These are phyloP conservation scores for Pseudogymnoascus sp. DNA, from an alignment of 2,329 filamentous ascomycete species.

Conservation along the genomic window DNA sequence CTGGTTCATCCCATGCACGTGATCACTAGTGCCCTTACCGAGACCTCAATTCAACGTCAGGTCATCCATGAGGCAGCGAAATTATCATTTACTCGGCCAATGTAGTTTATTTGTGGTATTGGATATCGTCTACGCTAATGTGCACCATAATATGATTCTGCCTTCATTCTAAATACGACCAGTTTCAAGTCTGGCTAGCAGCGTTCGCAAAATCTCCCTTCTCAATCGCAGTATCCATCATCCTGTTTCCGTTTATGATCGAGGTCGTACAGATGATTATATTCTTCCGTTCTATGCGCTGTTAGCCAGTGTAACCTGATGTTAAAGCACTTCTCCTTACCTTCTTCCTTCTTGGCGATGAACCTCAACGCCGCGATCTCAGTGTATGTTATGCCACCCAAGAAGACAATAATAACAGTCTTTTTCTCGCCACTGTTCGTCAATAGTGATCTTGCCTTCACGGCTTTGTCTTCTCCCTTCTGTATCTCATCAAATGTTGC, in stretches of 20 bases:
- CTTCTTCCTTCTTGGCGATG: conserved; percentile 75
- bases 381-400: conserved; percentile 94
- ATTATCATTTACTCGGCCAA: background rate
- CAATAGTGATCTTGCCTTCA: conserved; percentile 76
- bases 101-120: conserved; percentile 4
- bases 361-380: conserved; percentile 93
- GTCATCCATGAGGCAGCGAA: background rate
- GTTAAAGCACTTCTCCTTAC: conserved; percentile 30
- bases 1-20: background rate
- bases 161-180: background rate
- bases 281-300: conserved; percentile 56
- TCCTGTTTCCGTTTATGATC: conserved; percentile 79
- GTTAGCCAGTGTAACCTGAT: conserved; percentile 13
- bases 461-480: conserved; percentile 85
- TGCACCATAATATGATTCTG: conserved; percentile 6
- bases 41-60: conserved; percentile 5
- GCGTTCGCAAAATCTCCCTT: conserved; percentile 50
- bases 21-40: conserved; percentile 5
- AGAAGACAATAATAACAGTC: conserved; percentile 90
- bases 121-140: conserved; percentile 10
- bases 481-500: conserved; percentile 88
- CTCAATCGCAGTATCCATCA: conserved; percentile 82
- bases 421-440: conserved; percentile 70
- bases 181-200: conserved; percentile 6
- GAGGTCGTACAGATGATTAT: conserved; percentile 91